A percentile compares a stretch with the other conserved stretches of the same genome.
Evolutionary conservation across 805 yeast species (phyloP).

Genomic region (Jamesozyma piceae): DNA sequence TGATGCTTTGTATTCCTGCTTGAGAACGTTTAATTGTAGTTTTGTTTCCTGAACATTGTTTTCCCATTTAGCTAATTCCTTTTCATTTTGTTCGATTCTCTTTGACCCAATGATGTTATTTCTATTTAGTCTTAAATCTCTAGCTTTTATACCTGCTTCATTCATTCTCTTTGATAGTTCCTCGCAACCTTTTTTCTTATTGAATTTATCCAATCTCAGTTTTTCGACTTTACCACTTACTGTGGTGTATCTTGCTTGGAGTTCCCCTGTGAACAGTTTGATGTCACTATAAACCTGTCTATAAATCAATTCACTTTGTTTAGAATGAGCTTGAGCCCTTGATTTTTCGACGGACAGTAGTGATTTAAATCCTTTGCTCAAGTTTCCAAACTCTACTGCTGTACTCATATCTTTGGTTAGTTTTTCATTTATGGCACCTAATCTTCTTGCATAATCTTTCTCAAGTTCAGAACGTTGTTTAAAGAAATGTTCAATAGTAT

Average conservation of each 20-base stretch:
- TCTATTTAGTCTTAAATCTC: constrained; percentile 26
- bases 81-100: constrained; percentile 20
- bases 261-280: constrained; percentile 19
- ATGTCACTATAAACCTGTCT: constrained; percentile 20
- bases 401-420: constrained; percentile 15
- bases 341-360: constrained; percentile 18
- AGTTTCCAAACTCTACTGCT: constrained; percentile 25
- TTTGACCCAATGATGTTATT: constrained; percentile 26
- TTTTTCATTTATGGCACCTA: constrained; percentile 27
- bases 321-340: constrained; percentile 25
- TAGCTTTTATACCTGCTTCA: constrained; percentile 17
- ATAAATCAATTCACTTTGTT: constrained; percentile 23
- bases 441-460: constrained; percentile 26
- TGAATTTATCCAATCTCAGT: constrained; percentile 22
- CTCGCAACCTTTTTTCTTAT: constrained; percentile 23
- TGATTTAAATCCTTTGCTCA: constrained; percentile 13
- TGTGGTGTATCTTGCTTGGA: constrained; percentile 23
- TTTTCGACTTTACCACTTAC: constrained; percentile 25
- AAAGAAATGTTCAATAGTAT: constrained; percentile 21
- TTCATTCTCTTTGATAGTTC: constrained; percentile 21
- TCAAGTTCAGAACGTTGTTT: constrained; percentile 27
- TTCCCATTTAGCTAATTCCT: constrained; percentile 27
- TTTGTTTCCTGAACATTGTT: constrained; percentile 18
- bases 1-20: constrained; percentile 27
- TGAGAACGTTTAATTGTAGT: constrained; percentile 21